A percentile compares a stretch with the other conserved stretches of the same genome.
Evolutionary conservation across 345 rosid genomes (phyloP).

Genomic region (Eucalyptus marginata): DNA sequence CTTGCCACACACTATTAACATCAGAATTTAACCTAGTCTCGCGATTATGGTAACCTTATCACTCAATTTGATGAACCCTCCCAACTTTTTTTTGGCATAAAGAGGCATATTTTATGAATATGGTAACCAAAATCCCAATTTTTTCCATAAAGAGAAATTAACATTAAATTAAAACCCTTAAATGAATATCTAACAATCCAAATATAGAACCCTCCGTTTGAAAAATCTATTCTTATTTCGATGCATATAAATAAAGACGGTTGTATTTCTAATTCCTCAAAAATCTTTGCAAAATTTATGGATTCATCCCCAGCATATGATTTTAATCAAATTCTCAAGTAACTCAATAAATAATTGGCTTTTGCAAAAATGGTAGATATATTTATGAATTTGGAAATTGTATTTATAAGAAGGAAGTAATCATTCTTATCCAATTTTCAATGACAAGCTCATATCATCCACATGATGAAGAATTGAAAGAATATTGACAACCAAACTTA

Average conservation of each 20-base stretch:
- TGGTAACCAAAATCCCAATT: not conserved
- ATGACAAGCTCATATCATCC: not conserved
- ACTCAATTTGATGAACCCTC: not conserved
- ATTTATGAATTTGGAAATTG: not conserved
- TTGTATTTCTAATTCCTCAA: not conserved
- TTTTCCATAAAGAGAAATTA: not conserved
- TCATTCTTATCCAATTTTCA: not conserved
- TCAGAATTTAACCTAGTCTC: not conserved
- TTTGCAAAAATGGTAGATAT: not conserved
- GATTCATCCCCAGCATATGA: not conserved
- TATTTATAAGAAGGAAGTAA: not conserved
- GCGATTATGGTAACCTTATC: not conserved
- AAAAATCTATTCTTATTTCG: not conserved
- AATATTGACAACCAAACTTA: not conserved
- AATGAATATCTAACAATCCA: not conserved
- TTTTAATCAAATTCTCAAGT: not conserved
- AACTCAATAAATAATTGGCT: not conserved
- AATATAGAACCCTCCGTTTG: rapidly evolving
- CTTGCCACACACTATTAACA: not conserved
- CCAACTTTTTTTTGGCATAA: too few relatives aligned
- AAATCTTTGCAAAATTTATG: not conserved
- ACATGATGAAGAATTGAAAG: not conserved
- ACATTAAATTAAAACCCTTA: not conserved
- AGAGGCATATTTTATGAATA: not conserved
- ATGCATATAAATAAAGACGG: not conserved